Base-by-base conservation (phyloP, 108 stramenopile genomes). In the Epithemia pelagica region DNA sequence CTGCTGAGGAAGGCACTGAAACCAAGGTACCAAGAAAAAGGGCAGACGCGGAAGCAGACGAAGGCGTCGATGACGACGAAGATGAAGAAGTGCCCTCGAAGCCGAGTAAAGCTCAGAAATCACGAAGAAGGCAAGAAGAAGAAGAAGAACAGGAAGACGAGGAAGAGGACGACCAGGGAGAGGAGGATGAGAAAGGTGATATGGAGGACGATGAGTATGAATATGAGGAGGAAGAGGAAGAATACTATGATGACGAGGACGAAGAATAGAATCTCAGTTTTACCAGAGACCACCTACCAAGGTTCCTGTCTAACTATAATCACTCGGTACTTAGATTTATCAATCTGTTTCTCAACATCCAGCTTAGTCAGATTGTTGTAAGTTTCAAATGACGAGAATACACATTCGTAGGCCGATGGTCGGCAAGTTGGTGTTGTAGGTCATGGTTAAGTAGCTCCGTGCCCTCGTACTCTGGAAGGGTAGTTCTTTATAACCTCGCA, bases 211-310 rank as follows among this genome's bases (percentile, higher is more conserved):
- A 31, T 29, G 57, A 31, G 7, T 58, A 68, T 68, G 67, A 68
- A 68, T 68, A 68, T 23, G 67, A 68, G 31, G 59, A 68, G 58
- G 67, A 68, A 32, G 67, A 68, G 2, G 67, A 68, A 28, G 67
- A 68, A 24, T 68, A 68, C 57, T 68, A 68, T 31, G 67, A 66
- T 28, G 65, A 68, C n/a, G 67, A 68, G 28, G 67, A 66, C 5
- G n/a, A 58, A 58, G 56, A 46, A 15, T 46, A 46, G 37, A 5
- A 15, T n/a, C n/a, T n/a, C n/a, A n/a, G n/a, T n/a, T n/a, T n/a
- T n/a, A n/a, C n/a, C n/a, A n/a, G n/a, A n/a, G n/a, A n/a, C n/a
- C n/a, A n/a, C n/a, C n/a, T n/a, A n/a, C n/a, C n/a, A n/a, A n/a
- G n/a, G n/a, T n/a, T n/a, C n/a, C n/a, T n/a, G n/a, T n/a, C n/a